Base-by-base conservation (phyloP, 164 flowering plant genomes). In the Litsea cubeba region DNA sequence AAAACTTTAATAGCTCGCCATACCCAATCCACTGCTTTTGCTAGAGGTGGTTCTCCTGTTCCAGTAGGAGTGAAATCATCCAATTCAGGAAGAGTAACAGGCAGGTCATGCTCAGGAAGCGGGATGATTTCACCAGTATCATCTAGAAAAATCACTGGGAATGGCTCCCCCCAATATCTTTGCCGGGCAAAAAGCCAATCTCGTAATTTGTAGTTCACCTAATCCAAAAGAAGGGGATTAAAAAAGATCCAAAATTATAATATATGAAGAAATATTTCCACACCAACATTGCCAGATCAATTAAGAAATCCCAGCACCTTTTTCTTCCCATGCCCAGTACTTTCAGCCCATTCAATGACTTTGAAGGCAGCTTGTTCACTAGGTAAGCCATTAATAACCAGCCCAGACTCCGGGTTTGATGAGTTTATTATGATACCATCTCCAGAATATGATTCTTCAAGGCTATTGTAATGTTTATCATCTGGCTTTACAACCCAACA, bases 161-260 rank as follows among this genome's bases (percentile, higher is more conserved):
- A 93, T 73, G 99, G 99, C 81, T 93, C 99, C 50, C 99, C 99
- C 99, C 97, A 95, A 54, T 95, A 95, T 58, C 98, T 94, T 78
- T 95, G 99, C 68, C 98, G 82, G 62, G 99, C 98, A 88, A 95
- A 95, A 70, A 95, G 96, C 99, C 99, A 95, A 78, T 95, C 98
- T 80, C 99, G 84, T 78, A 95, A 80, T 83, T 91, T 95, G 84
- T 83, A 95, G 83, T 95, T 95, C 69, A 95, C 92, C 98, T 95
- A 79, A 40, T 57, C 74, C 50, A 72, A 60, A 57, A 64, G 12
- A 74, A 62, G 76, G 49, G 67, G 60, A 63, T 68, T 35, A 50
- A 8, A 25, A 62, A 60, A 50, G 24, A 65, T 62, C 25, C 50
- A 62, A 28, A 22, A 35, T 40, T 40, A 72, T 32, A 1, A 28